Evolutionary conservation across 1,139 yeast species (phyloP).

Genomic region (Zygosaccharomyces sapae): DNA sequence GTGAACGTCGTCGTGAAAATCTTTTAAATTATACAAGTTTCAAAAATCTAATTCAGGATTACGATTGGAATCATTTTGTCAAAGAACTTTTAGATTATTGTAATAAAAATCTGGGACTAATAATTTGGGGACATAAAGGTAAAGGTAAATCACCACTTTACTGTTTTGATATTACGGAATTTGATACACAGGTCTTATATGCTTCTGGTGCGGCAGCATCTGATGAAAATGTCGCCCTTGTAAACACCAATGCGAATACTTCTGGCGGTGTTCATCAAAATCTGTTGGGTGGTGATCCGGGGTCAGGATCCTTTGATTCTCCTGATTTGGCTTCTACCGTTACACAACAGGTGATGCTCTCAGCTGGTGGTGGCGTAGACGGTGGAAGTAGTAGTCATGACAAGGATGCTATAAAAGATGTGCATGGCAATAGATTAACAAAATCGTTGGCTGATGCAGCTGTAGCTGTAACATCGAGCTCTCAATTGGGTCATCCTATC

Average conservation of each 20-base stretch:
- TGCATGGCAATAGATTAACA: constrained; percentile 1
- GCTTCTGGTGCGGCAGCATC: constrained; percentile 24
- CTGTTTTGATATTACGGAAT: constrained; percentile 23
- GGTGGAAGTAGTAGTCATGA: neutral
- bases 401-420: neutral
- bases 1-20: constrained; percentile 62
- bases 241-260: constrained; percentile 1
- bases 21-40: constrained; percentile 49
- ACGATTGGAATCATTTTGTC: constrained; percentile 70
- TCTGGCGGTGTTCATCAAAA: neutral
- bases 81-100: constrained; percentile 76
- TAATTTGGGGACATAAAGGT: constrained; percentile 66
- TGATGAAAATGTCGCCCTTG: constrained; percentile 9
- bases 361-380: neutral
- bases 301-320: constrained; percentile 7
- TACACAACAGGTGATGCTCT: constrained; percentile 7
- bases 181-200: constrained; percentile 24
- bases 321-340: constrained; percentile 6
- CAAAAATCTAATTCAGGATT: constrained; percentile 51
- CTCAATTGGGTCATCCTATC: neutral
- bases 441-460: constrained; percentile 24
- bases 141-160: constrained; percentile 33
- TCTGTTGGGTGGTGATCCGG: constrained; percentile 1
- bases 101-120: constrained; percentile 64
- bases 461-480: constrained; percentile 18